Evolutionary conservation across 108 stramenopile species (phyloP).

Genomic region (Skeletonema costatum): DNA sequence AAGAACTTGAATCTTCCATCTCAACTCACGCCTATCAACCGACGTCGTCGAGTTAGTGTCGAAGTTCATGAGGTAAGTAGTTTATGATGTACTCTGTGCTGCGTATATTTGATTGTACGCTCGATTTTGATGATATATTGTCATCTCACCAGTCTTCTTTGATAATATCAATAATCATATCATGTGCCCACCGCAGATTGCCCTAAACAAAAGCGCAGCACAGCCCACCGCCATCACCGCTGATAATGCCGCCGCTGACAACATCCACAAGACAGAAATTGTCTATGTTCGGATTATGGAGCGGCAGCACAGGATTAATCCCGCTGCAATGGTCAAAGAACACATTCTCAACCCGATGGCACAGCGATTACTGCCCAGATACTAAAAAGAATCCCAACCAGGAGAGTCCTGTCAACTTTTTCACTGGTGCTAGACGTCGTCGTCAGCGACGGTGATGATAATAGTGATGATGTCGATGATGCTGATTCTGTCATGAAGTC

Average conservation of each 20-base stretch:
- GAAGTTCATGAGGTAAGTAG: constrained; percentile 23
- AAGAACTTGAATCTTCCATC: constrained; percentile 23
- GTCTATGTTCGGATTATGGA: constrained; percentile 7
- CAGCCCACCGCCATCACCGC: neutral
- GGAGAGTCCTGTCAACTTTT: constrained; percentile 11
- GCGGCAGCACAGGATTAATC: neutral
- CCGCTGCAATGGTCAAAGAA: constrained; percentile 16
- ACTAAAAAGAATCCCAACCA: constrained; percentile 8
- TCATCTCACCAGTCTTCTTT: too few relatives aligned
- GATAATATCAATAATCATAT: too few relatives aligned
- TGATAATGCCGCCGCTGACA: neutral
- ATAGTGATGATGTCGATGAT: constrained; percentile 21
- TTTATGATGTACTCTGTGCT: neutral
- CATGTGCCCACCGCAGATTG: neutral
- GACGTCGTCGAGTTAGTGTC: constrained; percentile 23
- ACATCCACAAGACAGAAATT: neutral
- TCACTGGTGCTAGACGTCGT: constrained; percentile 2
- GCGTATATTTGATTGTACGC: neutral
- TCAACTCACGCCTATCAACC: constrained; percentile 24
- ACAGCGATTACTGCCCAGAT: constrained; percentile 6
- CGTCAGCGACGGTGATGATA: constrained; percentile 17
- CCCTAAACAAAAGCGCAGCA: neutral
- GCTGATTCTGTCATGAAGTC: constrained; percentile 20
- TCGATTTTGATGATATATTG: too few relatives aligned
- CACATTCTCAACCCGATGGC: neutral